Conservation (phyloP, 2,329 filamentous ascomycete genomes). For the Aspergillus neoniger region DNA sequence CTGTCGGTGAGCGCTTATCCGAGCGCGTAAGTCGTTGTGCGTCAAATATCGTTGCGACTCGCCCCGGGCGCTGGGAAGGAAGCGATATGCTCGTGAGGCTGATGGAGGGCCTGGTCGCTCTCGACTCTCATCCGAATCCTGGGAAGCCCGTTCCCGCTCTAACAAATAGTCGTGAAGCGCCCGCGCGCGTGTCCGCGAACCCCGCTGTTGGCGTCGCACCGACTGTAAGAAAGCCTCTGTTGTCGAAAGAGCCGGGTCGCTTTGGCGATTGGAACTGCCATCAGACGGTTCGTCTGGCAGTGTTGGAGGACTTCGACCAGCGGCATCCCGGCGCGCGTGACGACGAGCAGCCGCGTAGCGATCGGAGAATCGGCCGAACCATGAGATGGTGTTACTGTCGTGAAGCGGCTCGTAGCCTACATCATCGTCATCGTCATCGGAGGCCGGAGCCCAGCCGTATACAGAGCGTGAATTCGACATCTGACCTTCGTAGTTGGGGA, state of each 20-base stretch:
- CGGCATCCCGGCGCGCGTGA: constrained; percentile 27
- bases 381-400: constrained; percentile 28
- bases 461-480: constrained; percentile 56
- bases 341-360: constrained; percentile 27
- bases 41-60: constrained; percentile 33
- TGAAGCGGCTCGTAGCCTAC: constrained; percentile 33
- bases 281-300: constrained; percentile 27
- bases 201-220: constrained; percentile 41
- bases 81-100: constrained; percentile 34
- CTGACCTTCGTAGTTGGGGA: constrained; percentile 57
- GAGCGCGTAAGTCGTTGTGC: constrained; percentile 38
- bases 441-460: constrained; percentile 62
- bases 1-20: constrained; percentile 40
- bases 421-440: constrained; percentile 37
- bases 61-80: constrained; percentile 32
- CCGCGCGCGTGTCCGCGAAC: constrained; percentile 40
- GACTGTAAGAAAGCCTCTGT: constrained; percentile 46
- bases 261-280: constrained; percentile 22
- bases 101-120: constrained; percentile 17
- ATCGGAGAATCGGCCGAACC: constrained; percentile 31
- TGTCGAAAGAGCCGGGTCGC: constrained; percentile 31
- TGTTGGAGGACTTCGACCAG: constrained; percentile 21
- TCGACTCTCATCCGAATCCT: constrained; percentile 29
- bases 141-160: constrained; percentile 34
- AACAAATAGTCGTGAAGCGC: constrained; percentile 44